Base-by-base conservation (phyloP, 73 alveolate species). In the Tetrahymena malaccensis region DNA sequence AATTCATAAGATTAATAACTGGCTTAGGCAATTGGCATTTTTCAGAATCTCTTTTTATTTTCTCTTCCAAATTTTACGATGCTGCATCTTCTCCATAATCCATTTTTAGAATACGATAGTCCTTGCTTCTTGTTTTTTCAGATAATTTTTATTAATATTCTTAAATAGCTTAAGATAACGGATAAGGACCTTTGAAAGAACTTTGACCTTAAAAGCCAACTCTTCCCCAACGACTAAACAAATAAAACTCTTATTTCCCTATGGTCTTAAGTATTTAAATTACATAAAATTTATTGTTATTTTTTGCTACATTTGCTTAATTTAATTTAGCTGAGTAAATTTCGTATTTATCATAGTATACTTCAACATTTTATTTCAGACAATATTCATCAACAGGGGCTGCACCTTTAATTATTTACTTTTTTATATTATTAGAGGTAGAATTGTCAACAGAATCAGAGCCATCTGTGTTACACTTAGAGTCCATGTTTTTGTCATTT, bases 211-310 rank as follows among this genome's bases (percentile, higher is more conserved):
- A 56, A 43, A 95, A 94, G 0, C 97, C 97, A 35, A 95, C 95
- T 85, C 97, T 85, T 33, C 97, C 97, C 97, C 97, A 95, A 55
- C 97, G 58, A 33, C 55, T 95, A 35, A 43, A 95, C 5, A 34
- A 40, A 22, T 22, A 93, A 95, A 19, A 95, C 25, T 43, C 33
- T 38, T 89, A 94, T 95, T 85, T 56, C 33, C 55, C 17, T 37
- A 95, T 95, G 34, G 22, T 70, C 55, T 95, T 57, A 19, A 95
- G 93, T 17, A 95, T 34, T 89, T 95, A 35, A 34, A 95, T 94
- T 33, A 95, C 94, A 89, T 95, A 95, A 85, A 95, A 95, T n/a
- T 95, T 95, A n/a, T 95, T 95, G 57, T 95, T 95, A 95, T 95
- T 95, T 89, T 89, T 95, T 34, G 50, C 84, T 40, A 95, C 85